Percentiles rank a stretch among this genome's conserved stretches.
phyloP scores from a whole-genome alignment of 495 filamentous ascomycete species.

The Pyronema omphalodes region DNA sequence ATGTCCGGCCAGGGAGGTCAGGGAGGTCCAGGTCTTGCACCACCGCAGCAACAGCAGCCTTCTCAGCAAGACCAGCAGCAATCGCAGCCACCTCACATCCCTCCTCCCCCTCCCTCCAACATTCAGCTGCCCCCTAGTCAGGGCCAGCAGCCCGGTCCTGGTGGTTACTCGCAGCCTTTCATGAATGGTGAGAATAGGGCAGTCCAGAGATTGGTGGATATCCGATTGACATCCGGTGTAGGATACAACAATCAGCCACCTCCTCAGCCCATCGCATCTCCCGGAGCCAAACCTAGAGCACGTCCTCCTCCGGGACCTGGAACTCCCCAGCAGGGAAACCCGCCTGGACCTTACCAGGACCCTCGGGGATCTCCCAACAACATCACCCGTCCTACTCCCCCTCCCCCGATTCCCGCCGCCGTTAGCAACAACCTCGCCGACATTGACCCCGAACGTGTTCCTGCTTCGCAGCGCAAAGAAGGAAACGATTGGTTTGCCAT shows the following conservation, averaged over 20 bases:
- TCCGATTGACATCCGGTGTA: slow-evolving; percentile 14
- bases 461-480: slow-evolving; percentile 65
- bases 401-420: slow-evolving; percentile 35
- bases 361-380: slow-evolving; percentile 60
- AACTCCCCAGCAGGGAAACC: slow-evolving; percentile 76
- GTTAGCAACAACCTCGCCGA: slow-evolving; percentile 73
- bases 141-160: slow-evolving; percentile 26
- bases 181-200: slow-evolving; percentile 40
- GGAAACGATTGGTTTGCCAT: slow-evolving; percentile 74
- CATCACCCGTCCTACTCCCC: slow-evolving; percentile 62
- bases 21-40: slow-evolving; percentile 68
- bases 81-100: slow-evolving; percentile 24
- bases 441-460: slow-evolving; percentile 67
- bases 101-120: slow-evolving; percentile 35
- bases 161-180: slow-evolving; percentile 30
- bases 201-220: background rate
- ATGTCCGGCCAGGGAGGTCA: slow-evolving; percentile 81
- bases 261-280: slow-evolving; percentile 71
- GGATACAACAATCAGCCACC: slow-evolving; percentile 45
- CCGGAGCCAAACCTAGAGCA: slow-evolving; percentile 49
- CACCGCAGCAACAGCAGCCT: slow-evolving; percentile 45
- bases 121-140: slow-evolving; percentile 19
- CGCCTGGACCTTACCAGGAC: slow-evolving; percentile 57
- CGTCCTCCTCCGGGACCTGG: slow-evolving; percentile 48
- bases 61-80: slow-evolving; percentile 39